Evolutionary conservation across 768 basidiomycete genomes (phyloP), one percentile per base, ranked within the genome.

Genomic region (Naganishia onofrii): DNA sequence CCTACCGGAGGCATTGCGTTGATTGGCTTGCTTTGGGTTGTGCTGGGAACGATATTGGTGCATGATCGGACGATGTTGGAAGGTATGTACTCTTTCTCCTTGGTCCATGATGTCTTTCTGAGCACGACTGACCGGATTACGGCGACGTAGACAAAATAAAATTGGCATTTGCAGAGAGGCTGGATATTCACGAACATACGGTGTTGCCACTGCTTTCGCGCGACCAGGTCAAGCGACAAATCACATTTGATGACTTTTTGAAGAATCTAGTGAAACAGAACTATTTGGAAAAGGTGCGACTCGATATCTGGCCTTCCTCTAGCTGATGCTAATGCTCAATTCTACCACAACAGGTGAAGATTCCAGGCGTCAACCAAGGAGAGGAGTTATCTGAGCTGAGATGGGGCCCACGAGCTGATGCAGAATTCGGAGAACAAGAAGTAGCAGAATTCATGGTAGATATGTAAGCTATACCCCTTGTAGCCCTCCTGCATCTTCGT

Each of bases 31-130:
- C 84, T 93, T 17, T 89, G 92, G 67, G 86, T 91, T 19, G 85
- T 98, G 44, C 86, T 97, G 12, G 87, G 89, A 0, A 83, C 96
- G 28, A 88, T 98, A 56, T 84, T 98, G n/a, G 89, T 89, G 53
- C 88, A 86, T 72, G 91, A 91, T 54, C 83, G 89, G 12, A 85
- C 86, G 17, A 83, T 96, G 21, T 83, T 84, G 31, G 93, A 96
- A 75, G 80, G 93, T 93, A 75, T 75, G 88, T 83, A n/a, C 23
- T 19, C 29, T 3, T n/a, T 12, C 3, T n/a, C 19, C 17, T 29
- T n/a, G n/a, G n/a, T n/a, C n/a, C n/a, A n/a, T n/a, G n/a, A n/a
- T n/a, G n/a, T n/a, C n/a, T n/a, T n/a, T n/a, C n/a, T n/a, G n/a
- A n/a, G n/a, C n/a, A n/a, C n/a, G n/a, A n/a, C n/a, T n/a, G n/a